Evolutionary conservation across 768 basidiomycete species (phyloP).

Genomic region (Pisolithus marmoratus): DNA sequence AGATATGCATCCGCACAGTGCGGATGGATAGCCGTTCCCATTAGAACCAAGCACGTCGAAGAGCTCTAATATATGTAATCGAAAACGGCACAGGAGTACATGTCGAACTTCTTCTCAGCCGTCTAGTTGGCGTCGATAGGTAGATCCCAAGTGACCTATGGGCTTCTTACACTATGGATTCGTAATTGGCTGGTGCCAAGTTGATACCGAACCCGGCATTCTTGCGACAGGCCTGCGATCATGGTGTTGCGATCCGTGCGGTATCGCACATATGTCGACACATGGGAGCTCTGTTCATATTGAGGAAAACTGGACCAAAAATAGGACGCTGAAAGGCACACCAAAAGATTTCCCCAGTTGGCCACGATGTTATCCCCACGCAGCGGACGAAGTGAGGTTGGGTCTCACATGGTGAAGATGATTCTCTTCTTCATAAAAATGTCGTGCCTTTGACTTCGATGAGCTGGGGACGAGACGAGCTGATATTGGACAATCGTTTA

Average conservation of each 20-base stretch:
- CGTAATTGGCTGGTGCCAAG: slow-evolving; percentile 30
- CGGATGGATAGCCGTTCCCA: slow-evolving; percentile 25
- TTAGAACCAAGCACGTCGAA: slow-evolving; percentile 25
- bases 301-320: slow-evolving; percentile 33
- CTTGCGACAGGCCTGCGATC: slow-evolving; percentile 27
- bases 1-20: too few species aligned
- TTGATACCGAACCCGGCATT: slow-evolving; percentile 30
- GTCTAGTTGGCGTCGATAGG: neutral
- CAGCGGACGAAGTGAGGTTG: neutral
- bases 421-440: slow-evolving; percentile 33
- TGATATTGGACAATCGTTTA: slow-evolving; percentile 29
- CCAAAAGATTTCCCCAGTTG: too few species aligned
- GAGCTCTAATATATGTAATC: slow-evolving; percentile 32
- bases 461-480: slow-evolving; percentile 33
- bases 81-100: slow-evolving; percentile 30
- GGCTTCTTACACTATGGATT: slow-evolving; percentile 15
- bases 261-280: too few species aligned
- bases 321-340: slow-evolving; percentile 13
- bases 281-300: neutral
- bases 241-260: slow-evolving; percentile 1
- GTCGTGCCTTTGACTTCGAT: slow-evolving; percentile 32
- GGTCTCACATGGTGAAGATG: slow-evolving; percentile 27
- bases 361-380: too few species aligned
- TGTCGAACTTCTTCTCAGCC: slow-evolving; percentile 28
- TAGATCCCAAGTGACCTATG: slow-evolving; percentile 4